Evolutionary conservation across 768 basidiomycete genomes (phyloP).

Genomic region (Tricholoma matsutake): DNA sequence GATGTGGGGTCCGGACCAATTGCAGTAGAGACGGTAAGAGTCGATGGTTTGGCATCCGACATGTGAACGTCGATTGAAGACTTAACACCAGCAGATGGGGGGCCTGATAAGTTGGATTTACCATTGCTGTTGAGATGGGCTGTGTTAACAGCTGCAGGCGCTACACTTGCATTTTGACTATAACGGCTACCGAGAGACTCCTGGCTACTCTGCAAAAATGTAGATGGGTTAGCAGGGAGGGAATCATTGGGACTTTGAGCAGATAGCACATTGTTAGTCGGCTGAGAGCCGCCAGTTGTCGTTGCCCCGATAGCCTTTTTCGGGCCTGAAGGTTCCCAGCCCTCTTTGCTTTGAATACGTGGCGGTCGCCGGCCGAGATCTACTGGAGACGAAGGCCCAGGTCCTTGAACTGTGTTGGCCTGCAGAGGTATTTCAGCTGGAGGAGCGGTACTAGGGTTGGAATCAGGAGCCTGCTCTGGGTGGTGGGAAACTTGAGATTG

Average conservation of each 20-base stretch:
- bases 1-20: constrained; percentile 10
- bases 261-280: constrained; percentile 33
- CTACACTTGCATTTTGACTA: constrained; percentile 14
- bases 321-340: constrained; percentile 18
- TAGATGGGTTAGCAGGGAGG: constrained; percentile 14
- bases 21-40: constrained; percentile 6
- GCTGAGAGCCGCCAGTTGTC: constrained; percentile 17
- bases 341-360: constrained; percentile 27
- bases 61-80: constrained; percentile 13
- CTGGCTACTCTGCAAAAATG: constrained; percentile 20
- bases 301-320: constrained; percentile 17
- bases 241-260: constrained; percentile 12
- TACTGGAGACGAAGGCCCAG: constrained; percentile 18
- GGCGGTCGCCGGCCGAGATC: constrained; percentile 23
- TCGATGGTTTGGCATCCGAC: constrained; percentile 11
- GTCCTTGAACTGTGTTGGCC: constrained; percentile 26
- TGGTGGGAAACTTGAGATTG: constrained; percentile 18
- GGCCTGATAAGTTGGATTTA: constrained; percentile 17
- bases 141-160: constrained; percentile 17
- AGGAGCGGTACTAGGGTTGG: constrained; percentile 14
- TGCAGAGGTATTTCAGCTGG: constrained; percentile 29
- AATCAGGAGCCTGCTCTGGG: constrained; percentile 15
- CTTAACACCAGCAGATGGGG: constrained; percentile 12
- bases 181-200: constrained; percentile 23
- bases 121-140: constrained; percentile 23